Conservation (phyloP, 2,329 filamentous ascomycete species). For the Gnomoniopsis sp. region DNA sequence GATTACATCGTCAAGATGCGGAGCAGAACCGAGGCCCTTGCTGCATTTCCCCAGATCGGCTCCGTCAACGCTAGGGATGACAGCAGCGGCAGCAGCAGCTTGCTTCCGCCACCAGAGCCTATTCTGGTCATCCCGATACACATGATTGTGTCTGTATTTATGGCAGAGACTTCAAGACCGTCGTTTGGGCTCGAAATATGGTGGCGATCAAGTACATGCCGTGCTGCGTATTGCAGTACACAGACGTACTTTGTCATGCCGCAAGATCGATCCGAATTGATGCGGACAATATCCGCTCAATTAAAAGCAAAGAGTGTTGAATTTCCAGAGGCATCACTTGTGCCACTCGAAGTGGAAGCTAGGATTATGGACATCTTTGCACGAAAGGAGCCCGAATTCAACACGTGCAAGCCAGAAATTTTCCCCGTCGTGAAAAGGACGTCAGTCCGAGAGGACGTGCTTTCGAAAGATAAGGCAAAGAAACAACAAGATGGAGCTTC, state of each 20-base stretch:
- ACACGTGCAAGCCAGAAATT: conserved; percentile 36
- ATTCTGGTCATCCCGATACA: conserved; percentile 45
- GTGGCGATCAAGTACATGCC: conserved; percentile 47
- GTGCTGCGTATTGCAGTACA: conserved; percentile 43
- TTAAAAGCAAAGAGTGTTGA: conserved; percentile 32
- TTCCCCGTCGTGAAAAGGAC: conserved; percentile 52
- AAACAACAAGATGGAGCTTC: conserved; percentile 48
- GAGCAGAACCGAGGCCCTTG: conserved; percentile 42
- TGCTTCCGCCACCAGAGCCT: conserved; percentile 28
- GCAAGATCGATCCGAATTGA: conserved; percentile 47
- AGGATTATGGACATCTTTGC: conserved; percentile 46
- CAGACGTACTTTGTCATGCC: conserved; percentile 48
- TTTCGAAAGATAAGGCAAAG: conserved; percentile 39
- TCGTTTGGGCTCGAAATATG: conserved; percentile 54
- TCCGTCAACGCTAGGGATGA: conserved; percentile 22
- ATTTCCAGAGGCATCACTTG: conserved; percentile 32
- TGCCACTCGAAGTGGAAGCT: conserved; percentile 44
- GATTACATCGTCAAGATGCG: conserved; percentile 49
- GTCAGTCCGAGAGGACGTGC: conserved; percentile 31
- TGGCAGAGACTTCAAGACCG: conserved; percentile 46
- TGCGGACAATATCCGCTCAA: conserved; percentile 40
- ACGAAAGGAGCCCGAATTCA: conserved; percentile 37
- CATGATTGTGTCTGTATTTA: conserved; percentile 50
- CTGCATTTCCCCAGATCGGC: conserved; percentile 43
- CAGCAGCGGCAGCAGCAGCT: conserved; percentile 23